A percentile compares a stretch with the other conserved stretches of the same genome.
phyloP scores from a whole-genome alignment of 2,329 filamentous ascomycete species.

The Metarhizium brunneum region DNA sequence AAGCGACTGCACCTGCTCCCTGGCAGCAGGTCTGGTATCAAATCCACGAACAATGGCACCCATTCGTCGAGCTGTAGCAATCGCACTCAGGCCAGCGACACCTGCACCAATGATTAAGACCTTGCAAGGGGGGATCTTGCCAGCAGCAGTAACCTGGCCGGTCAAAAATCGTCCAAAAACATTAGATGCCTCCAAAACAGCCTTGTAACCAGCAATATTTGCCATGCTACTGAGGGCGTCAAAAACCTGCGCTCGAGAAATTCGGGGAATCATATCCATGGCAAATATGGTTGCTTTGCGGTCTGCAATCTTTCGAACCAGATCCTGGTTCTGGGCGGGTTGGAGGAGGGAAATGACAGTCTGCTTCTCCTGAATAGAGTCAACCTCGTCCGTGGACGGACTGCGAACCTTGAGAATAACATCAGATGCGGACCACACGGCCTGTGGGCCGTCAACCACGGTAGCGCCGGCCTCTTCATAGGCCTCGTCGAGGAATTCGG shows the following conservation, averaged over 20 bases:
- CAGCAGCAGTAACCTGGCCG: constrained; percentile 82
- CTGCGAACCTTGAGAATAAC: constrained; percentile 79
- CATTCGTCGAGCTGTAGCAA: constrained; percentile 76
- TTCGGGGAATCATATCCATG: constrained; percentile 89
- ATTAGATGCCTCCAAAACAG: constrained; percentile 81
- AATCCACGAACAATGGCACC: constrained; percentile 87
- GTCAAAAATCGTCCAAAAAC: constrained; percentile 82
- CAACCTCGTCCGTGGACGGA: constrained; percentile 61
- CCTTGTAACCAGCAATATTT: constrained; percentile 90
- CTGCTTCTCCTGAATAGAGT: constrained; percentile 56
- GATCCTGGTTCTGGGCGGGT: constrained; percentile 66
- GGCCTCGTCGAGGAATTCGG: constrained; percentile 68
- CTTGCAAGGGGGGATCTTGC: constrained; percentile 84
- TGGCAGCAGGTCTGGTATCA: constrained; percentile 78
- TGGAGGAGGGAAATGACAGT: constrained; percentile 79
- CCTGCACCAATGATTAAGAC: constrained; percentile 85
- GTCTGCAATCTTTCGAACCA: constrained; percentile 64
- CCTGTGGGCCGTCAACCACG: constrained; percentile 55
- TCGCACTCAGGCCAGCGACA: constrained; percentile 80
- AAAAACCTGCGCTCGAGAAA: constrained; percentile 80
- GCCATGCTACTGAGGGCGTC: constrained; percentile 89
- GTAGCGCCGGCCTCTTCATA: constrained; percentile 73
- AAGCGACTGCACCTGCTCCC: constrained; percentile 83
- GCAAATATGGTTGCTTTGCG: constrained; percentile 70
- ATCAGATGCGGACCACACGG: constrained; percentile 66